Conservation (phyloP, 2,329 filamentous ascomycete genomes). For the Calonectria multiphialidica region DNA sequence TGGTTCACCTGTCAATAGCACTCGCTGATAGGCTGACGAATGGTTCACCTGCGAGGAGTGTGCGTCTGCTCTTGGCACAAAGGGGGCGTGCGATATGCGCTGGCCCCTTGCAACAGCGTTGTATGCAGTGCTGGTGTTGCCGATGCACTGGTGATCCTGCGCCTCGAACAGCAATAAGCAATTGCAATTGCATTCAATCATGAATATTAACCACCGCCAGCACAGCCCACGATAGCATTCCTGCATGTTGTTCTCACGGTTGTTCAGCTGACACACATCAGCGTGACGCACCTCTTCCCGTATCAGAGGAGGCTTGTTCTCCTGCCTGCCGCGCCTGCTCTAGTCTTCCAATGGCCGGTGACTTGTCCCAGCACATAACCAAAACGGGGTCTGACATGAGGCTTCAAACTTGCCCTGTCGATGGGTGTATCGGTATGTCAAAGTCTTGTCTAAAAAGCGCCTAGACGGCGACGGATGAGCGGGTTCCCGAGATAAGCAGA, state of each 20-base stretch:
- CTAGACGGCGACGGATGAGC: constrained; percentile 16
- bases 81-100: constrained; percentile 5
- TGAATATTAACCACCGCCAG: constrained; percentile 22
- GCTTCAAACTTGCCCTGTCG: not conserved
- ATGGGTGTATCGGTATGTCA: constrained; percentile 12
- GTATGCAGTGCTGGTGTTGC: constrained; percentile 24
- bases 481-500: constrained; percentile 24
- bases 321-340: constrained; percentile 5
- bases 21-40: constrained; percentile 22
- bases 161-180: constrained; percentile 3
- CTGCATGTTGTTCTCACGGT: not conserved
- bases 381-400: not conserved
- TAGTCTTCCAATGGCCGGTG: not conserved
- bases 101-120: constrained; percentile 8
- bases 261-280: constrained; percentile 24
- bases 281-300: constrained; percentile 28
- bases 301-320: constrained; percentile 8
- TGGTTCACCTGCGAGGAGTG: constrained; percentile 19
- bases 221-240: not conserved
- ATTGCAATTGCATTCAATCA: constrained; percentile 6
- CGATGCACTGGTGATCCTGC: constrained; percentile 30
- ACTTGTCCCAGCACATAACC: not conserved
- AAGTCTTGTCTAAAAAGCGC: constrained; percentile 19
- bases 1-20: constrained; percentile 22
- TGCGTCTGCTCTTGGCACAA: constrained; percentile 10